These are phyloP conservation scores for Amphichorda felina DNA, from an alignment of 2,329 filamentous ascomycete genomes.

Conservation along the genomic window DNA sequence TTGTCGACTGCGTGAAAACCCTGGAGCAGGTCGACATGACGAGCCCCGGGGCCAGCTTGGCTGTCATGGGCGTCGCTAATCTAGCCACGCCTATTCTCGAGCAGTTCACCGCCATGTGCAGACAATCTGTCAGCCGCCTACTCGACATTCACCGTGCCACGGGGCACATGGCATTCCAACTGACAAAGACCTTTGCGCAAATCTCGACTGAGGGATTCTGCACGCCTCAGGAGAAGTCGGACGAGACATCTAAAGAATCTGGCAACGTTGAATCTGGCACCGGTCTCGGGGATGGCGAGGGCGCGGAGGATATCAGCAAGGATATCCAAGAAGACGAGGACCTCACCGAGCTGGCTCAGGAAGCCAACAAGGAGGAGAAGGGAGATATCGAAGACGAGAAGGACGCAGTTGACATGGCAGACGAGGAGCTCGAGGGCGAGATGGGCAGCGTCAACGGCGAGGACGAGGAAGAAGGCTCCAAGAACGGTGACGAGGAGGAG, in stretches of 20 bases:
- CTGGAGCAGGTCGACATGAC: slow-evolving; percentile 19
- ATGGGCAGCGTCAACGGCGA: slow-evolving; percentile 53
- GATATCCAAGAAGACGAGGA: slow-evolving; percentile 92
- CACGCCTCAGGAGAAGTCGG: slow-evolving; percentile 69
- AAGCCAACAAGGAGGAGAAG: slow-evolving; percentile 55
- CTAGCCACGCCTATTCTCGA: slow-evolving; percentile 53
- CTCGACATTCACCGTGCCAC: slow-evolving; percentile 56
- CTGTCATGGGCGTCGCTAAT: slow-evolving; percentile 17
- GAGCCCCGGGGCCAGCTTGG: slow-evolving; percentile 12
- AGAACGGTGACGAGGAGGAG: slow-evolving; percentile 51
- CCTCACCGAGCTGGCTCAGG: slow-evolving; percentile 79
- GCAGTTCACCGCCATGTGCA: slow-evolving; percentile 56
- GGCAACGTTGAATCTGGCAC: slow-evolving; percentile 85
- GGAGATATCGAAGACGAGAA: slow-evolving; percentile 67
- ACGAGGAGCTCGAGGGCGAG: slow-evolving; percentile 84
- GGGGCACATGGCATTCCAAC: slow-evolving; percentile 61
- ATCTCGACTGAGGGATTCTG: slow-evolving; percentile 84
- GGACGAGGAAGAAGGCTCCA: slow-evolving; percentile 47
- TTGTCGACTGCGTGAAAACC: slow-evolving; percentile 23
- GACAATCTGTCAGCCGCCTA: slow-evolving; percentile 45
- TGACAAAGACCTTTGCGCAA: slow-evolving; percentile 67
- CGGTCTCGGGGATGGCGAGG: slow-evolving; percentile 88
- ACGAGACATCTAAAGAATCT: slow-evolving; percentile 54
- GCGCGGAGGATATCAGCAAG: slow-evolving; percentile 95
- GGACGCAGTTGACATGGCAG: slow-evolving; percentile 84